These are phyloP conservation scores for Sodiomyces alkalinus DNA, from an alignment of 2,329 filamentous ascomycete species.

Conservation along the genomic window DNA sequence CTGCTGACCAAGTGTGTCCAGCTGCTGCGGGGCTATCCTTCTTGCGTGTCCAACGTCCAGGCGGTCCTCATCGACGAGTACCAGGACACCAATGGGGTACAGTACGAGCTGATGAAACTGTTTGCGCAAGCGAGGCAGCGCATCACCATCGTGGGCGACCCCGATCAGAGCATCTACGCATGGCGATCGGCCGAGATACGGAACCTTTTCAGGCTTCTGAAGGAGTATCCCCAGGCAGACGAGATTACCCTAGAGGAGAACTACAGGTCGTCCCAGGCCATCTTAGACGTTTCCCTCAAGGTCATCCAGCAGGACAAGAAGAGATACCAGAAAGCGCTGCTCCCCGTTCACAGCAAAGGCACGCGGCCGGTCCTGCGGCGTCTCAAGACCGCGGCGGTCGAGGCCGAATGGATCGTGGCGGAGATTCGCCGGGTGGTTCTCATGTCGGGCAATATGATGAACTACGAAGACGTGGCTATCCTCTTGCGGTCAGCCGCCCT, in stretches of 20 bases:
- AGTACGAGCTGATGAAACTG: constrained; percentile 86
- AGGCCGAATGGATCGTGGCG: constrained; percentile 77
- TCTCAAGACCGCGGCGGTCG: constrained; percentile 51
- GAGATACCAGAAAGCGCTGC: constrained; percentile 64
- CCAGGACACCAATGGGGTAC: constrained; percentile 89
- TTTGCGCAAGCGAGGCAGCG: constrained; percentile 57
- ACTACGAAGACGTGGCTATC: constrained; percentile 67
- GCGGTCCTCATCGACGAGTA: constrained; percentile 93
- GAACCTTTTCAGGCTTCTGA: constrained; percentile 67
- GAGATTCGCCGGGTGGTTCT: constrained; percentile 60
- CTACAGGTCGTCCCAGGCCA: constrained; percentile 79
- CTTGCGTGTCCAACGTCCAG: constrained; percentile 79
- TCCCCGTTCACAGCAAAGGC: constrained; percentile 67
- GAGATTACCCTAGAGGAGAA: constrained; percentile 85
- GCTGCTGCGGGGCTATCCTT: constrained; percentile 55
- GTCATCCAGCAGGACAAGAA: constrained; percentile 83
- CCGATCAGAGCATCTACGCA: constrained; percentile 95
- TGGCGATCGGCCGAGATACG: constrained; percentile 87
- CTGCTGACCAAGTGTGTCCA: constrained; percentile 72
- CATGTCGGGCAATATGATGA: constrained; percentile 60
- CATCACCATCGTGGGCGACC: constrained; percentile 94
- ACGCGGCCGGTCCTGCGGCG: constrained; percentile 67
- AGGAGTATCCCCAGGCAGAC: constrained; percentile 61
- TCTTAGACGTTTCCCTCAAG: constrained; percentile 63
- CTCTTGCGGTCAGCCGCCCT: constrained; percentile 72